Base-by-base conservation (phyloP, 176 grass and related monocot genomes). In the Eleusine coracana region DNA sequence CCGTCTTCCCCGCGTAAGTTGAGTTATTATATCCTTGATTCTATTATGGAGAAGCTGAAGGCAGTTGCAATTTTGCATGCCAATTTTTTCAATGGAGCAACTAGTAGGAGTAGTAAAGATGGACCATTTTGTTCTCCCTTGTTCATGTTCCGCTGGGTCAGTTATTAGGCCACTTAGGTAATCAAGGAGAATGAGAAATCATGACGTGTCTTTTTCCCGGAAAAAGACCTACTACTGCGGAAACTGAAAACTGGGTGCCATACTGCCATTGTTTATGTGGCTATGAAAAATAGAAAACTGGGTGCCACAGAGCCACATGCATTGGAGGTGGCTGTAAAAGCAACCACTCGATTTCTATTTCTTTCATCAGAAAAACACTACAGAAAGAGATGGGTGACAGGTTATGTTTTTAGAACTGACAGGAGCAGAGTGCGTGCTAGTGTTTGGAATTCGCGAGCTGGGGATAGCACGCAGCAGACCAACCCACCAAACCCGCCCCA, bases 1-100 rank as follows among this genome's bases (percentile, higher is more conserved):
- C 31, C 58, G 37, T 73, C 31, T 80, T 68, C 5, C n/a, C 63
- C 46, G 84, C 51, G 65, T 58, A 39, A 27, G 61, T 28, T 56
- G 28, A 27, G 61, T 21, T 21, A 31, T 16, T 20, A 50, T 41
- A 29, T 16, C 6, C 11, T 17, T 13, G 3, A 28, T 67, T 34
- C 28, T 25, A 42, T 79, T 21, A 7, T 21, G 14, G 9, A 42
- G 9, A 60, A 29, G 7, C 68, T n/a, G 63, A 13, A 31, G 50
- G 9, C 15, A 37, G 17, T 65, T 52, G 12, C 2, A 17, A 18
- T 38, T 29, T 40, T 28, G 13, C 4, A 10, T 48, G 46, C 10
- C 15, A 3, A 2, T 29, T 41, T 62, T 73, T 20, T 23, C 54
- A 58, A 8, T 39, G 3, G 7, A 34, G 54, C 38, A 11, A 10